Evolutionary conservation across 345 rosid species (phyloP).

Genomic region (Fremontodendron californicum): DNA sequence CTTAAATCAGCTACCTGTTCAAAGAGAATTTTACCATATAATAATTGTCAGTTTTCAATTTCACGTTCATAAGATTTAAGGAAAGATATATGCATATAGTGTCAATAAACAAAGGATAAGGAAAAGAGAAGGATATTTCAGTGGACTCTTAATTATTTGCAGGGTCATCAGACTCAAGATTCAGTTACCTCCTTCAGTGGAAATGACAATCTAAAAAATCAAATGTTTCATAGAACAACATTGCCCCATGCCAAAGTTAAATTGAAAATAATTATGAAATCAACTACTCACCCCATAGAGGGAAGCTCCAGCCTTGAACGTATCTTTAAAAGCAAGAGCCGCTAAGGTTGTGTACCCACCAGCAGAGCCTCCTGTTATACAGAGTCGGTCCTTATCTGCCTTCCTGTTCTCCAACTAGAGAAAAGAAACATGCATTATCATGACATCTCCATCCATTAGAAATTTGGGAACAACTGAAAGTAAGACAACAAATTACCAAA

Average conservation of each 20-base stretch:
- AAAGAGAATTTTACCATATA: constrained; percentile 13
- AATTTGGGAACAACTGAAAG: background rate
- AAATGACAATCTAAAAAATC: background rate
- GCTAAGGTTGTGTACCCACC: constrained; percentile 98
- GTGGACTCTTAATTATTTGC: background rate
- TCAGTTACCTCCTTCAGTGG: background rate
- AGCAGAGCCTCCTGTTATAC: constrained; percentile 98
- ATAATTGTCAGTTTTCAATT: constrained; percentile 9
- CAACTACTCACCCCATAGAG: constrained; percentile 69
- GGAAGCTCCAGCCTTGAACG: constrained; percentile 93
- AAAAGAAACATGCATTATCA: constrained; percentile 22
- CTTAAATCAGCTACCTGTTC: constrained; percentile 77
- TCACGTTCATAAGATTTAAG: background rate
- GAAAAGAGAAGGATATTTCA: background rate
- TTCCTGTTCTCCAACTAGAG: constrained; percentile 68
- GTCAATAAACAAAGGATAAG: background rate
- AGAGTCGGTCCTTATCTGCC: constrained; percentile 67
- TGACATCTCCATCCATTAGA: constrained; percentile 3
- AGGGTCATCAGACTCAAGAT: background rate
- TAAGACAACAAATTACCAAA: constrained; percentile 48
- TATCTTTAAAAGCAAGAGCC: constrained; percentile 80
- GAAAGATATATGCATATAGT: background rate
- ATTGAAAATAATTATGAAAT: background rate
- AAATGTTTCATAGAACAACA: constrained; percentile 5
- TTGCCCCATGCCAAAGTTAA: background rate